Percentiles rank a stretch among this genome's conserved stretches.
Conservation (phyloP, 1,139 yeast genomes). For the Geotrichum cucujoidarum region DNA sequence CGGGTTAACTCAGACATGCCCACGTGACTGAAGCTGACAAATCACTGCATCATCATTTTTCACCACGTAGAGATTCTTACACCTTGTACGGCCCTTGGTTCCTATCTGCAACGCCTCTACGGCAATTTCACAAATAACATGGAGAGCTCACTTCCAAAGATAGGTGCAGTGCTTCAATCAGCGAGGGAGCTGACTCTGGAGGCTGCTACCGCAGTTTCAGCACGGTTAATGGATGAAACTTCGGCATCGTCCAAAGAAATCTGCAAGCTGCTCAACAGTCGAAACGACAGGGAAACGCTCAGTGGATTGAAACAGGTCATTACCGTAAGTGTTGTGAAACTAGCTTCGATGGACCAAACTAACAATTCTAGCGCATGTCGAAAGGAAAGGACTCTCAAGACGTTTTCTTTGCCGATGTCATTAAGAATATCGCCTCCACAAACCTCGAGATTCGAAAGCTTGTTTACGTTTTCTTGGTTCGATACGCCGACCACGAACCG, state of each 20-base stretch:
- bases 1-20: no score
- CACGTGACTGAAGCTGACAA: no score
- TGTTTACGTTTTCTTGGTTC: slow-evolving; percentile 69
- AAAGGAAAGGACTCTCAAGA: slow-evolving; percentile 49
- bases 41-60: no score
- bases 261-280: slow-evolving; percentile 58
- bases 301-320: slow-evolving; percentile 74
- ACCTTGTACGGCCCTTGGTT: no score
- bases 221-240: slow-evolving; percentile 44
- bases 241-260: slow-evolving; percentile 60
- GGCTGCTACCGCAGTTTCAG: slow-evolving; percentile 75
- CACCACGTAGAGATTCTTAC: no score
- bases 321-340: slow-evolving; percentile 32
- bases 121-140: no score
- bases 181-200: slow-evolving; percentile 77
- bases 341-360: neutral
- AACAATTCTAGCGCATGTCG: slow-evolving; percentile 43
- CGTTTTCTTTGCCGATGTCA: slow-evolving; percentile 77
- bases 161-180: slow-evolving; percentile 65
- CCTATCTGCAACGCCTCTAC: no score
- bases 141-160: slow-evolving; percentile 46
- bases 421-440: slow-evolving; percentile 75
- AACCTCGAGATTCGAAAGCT: slow-evolving; percentile 67
- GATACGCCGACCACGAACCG: slow-evolving; percentile 81
- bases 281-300: slow-evolving; percentile 64